Base-by-base conservation (phyloP, 192 early-diverging fungal genomes). In the Borealophlyctis nickersoniae region DNA sequence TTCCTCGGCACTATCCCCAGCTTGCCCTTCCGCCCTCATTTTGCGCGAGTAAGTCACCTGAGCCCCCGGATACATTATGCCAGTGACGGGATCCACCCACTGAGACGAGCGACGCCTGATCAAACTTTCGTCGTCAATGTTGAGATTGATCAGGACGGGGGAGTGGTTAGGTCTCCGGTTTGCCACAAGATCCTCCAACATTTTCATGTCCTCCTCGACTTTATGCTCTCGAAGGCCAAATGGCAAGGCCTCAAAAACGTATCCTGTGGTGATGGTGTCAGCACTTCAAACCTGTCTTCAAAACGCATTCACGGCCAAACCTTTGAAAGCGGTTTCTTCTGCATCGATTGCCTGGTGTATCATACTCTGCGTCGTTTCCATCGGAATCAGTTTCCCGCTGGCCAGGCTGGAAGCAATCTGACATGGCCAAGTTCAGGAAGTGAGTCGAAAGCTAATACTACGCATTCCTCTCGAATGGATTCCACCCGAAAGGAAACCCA, bases 61-160 rank as follows among this genome's bases (percentile, higher is more conserved):
- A 11, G 64, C 69, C 0, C 74, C 77, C 1, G 77, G 66, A 60
- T 82, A 82, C 4, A 73, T 27, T 0, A 56, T 54, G 19, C 73
- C 74, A 2, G 77, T 79, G 24, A 70, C 49, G 16, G 74, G 72
- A 58, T 82, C 80, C 5, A 71, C 28, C 72, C 75, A 73, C 36
- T 73, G 73, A n/a, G 36, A 59, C 16, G 55, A 63, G 13, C 72
- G 59, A 1, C 75, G 63, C 7, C 52, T 34, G 3, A 67, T 33
- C 31, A 82, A 53, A 62, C 77, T 67, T 23, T 71, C 59, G 22
- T 73, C 70, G 1, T 55, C 32, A 4, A 81, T 77, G 7, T 5
- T 69, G 4, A 81, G 39, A 30, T 74, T 29, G 26, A 82, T 51
- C 3, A 82, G 52, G 26, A 77, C 63, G 7, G 56, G 62, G 16